Percentiles rank a stretch among this genome's conserved stretches.
Evolutionary conservation across 352 stramenopile genomes (phyloP).

Genomic region (Phytophthora podocarpi): DNA sequence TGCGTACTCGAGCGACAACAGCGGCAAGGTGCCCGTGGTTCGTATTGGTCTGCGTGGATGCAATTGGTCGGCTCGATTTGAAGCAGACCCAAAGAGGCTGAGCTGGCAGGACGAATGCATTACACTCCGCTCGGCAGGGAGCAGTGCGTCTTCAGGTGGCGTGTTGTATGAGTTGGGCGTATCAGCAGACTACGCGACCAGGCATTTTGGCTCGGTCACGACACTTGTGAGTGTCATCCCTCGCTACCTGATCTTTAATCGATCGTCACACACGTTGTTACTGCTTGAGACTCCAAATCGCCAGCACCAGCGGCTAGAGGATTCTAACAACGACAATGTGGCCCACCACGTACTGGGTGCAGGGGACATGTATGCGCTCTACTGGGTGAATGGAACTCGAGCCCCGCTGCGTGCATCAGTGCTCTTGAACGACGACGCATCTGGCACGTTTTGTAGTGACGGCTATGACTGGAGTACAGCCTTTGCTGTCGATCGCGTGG

Average conservation of each 20-base stretch:
- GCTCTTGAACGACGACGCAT: constrained; percentile 39
- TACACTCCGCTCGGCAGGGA: constrained; percentile 45
- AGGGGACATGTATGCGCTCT: constrained; percentile 80
- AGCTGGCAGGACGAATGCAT: constrained; percentile 89
- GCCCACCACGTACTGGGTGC: constrained; percentile 75
- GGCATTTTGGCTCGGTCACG: constrained; percentile 84
- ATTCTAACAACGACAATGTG: constrained; percentile 42
- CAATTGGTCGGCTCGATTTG: constrained; percentile 76
- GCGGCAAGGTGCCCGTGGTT: constrained; percentile 48
- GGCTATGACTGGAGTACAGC: constrained; percentile 70
- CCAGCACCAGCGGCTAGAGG: constrained; percentile 30
- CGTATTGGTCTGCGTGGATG: constrained; percentile 60
- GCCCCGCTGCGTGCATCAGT: constrained; percentile 62
- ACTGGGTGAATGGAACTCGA: constrained; percentile 68
- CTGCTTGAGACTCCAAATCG: constrained; percentile 53
- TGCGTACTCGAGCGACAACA: constrained; percentile 58
- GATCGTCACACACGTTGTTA: constrained; percentile 65
- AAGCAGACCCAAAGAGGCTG: constrained; percentile 68
- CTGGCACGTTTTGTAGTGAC: constrained; percentile 30
- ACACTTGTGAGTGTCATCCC: constrained; percentile 86
- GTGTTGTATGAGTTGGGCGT: constrained; percentile 86
- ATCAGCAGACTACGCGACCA: constrained; percentile 79
- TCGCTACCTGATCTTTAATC: constrained; percentile 80
- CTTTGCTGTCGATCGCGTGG: constrained; percentile 57
- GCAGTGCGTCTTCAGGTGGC: constrained; percentile 20